These are phyloP conservation scores for Terfezia claveryi DNA, from an alignment of 495 filamentous ascomycete genomes.

Conservation along the genomic window DNA sequence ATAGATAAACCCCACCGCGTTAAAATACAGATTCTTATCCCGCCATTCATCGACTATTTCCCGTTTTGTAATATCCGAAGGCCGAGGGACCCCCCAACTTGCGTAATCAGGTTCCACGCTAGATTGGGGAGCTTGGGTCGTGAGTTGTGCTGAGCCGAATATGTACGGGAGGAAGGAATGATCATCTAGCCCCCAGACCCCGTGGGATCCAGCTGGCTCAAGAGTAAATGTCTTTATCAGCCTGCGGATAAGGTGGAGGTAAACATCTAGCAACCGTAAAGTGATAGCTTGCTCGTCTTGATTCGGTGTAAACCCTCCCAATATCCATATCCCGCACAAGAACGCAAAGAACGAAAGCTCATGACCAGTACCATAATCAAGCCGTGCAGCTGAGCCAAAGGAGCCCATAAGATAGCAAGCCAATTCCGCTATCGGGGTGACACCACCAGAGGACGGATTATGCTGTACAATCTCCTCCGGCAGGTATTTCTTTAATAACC, in stretches of 20 bases:
- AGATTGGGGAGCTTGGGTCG: slow-evolving; percentile 39
- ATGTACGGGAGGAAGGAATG: slow-evolving; percentile 95
- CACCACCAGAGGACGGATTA: background rate
- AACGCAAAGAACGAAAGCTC: slow-evolving; percentile 90
- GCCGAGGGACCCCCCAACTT: slow-evolving; percentile 50
- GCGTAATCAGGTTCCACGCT: slow-evolving; percentile 33
- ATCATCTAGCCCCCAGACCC: slow-evolving; percentile 92
- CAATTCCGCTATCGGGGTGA: slow-evolving; percentile 40
- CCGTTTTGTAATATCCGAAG: slow-evolving; percentile 42
- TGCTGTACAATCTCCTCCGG: slow-evolving; percentile 20
- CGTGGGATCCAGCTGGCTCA: slow-evolving; percentile 86
- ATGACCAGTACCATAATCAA: slow-evolving; percentile 94
- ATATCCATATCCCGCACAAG: slow-evolving; percentile 70
- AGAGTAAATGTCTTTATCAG: slow-evolving; percentile 84
- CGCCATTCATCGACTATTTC: slow-evolving; percentile 45
- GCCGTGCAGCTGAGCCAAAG: slow-evolving; percentile 68
- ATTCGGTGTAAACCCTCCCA: slow-evolving; percentile 45
- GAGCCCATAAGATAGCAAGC: slow-evolving; percentile 59
- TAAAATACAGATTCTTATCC: slow-evolving; percentile 73
- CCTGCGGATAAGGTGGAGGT: slow-evolving; percentile 60
- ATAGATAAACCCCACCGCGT: slow-evolving; percentile 95
- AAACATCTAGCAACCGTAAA: slow-evolving; percentile 20
- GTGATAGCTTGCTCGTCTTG: slow-evolving; percentile 15
- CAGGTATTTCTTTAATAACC: slow-evolving; percentile 41
- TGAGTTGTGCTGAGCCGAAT: slow-evolving; percentile 76